A percentile compares a stretch with the other conserved stretches of the same genome.
Conservation (phyloP, 305 asterid genomes). For the Fraxinus sp. region DNA sequence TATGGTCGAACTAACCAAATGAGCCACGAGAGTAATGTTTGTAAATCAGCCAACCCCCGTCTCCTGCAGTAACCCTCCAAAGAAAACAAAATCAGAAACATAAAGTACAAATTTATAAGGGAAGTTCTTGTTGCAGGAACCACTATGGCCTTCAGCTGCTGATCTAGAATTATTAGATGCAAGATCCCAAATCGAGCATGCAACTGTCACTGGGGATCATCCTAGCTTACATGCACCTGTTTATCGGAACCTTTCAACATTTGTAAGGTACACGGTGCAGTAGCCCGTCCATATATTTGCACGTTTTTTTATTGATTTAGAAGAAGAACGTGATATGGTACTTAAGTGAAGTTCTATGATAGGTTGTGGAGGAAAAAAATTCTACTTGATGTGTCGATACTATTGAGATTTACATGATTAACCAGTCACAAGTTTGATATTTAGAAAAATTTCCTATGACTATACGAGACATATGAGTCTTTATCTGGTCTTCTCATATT, state of each 20-base stretch:
- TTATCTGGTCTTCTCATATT: background rate
- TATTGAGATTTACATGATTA: background rate
- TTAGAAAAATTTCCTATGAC: background rate
- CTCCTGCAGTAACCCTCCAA: background rate
- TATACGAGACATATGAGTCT: background rate
- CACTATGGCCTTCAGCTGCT: slow-evolving; percentile 46
- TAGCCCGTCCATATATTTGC: background rate
- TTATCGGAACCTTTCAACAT: slow-evolving; percentile 55
- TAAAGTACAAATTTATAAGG: background rate
- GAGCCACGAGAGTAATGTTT: background rate
- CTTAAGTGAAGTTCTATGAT: background rate
- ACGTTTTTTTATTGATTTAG: background rate
- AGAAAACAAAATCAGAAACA: background rate
- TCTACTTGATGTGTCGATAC: background rate
- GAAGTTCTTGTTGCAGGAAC: slow-evolving; percentile 38
- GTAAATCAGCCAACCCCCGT: background rate
- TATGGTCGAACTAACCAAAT: background rate
- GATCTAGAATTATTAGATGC: slow-evolving; percentile 51
- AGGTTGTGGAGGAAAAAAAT: background rate
- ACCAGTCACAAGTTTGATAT: background rate
- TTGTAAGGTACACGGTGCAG: slow-evolving; percentile 39
- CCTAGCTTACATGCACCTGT: slow-evolving; percentile 46
- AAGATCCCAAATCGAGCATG: slow-evolving; percentile 43
- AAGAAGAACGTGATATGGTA: background rate
- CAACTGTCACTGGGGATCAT: slow-evolving; percentile 17